Evolutionary conservation across 2,329 filamentous ascomycete species (phyloP).

Genomic region (Pseudogymnoascus sp.): DNA sequence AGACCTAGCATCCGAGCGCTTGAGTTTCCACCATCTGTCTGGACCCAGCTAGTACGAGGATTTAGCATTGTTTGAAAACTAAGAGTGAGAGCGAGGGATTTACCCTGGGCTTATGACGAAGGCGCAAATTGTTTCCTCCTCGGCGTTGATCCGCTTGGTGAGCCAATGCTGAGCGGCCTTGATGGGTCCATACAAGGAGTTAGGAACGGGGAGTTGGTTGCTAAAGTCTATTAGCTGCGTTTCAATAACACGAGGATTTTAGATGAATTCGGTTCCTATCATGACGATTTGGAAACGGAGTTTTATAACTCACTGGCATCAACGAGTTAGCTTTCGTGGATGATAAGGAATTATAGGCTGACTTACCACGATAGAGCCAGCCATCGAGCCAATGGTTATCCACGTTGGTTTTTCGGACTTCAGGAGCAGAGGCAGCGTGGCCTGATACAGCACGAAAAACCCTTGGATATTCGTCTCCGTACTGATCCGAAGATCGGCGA

Average conservation of each 20-base stretch:
- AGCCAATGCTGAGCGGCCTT: conserved; percentile 29
- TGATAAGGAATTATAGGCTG: neutral
- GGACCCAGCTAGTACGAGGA: conserved; percentile 17
- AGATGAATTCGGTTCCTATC: neutral
- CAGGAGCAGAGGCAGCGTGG: conserved; percentile 26
- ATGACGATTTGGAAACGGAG: too few relatives aligned
- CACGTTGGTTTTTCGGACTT: conserved; percentile 27
- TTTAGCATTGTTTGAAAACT: neutral
- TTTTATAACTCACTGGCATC: neutral
- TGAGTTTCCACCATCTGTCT: conserved; percentile 22
- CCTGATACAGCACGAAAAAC: conserved; percentile 27
- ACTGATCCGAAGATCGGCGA: conserved; percentile 21
- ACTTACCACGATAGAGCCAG: conserved; percentile 20
- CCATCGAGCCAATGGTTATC: conserved; percentile 26
- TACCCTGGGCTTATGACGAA: conserved; percentile 20
- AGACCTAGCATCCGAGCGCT: conserved; percentile 17
- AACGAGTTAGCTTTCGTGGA: neutral
- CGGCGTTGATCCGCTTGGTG: conserved; percentile 22
- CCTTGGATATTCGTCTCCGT: conserved; percentile 27
- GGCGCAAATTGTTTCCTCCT: conserved; percentile 19
- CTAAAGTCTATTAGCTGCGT: neutral
- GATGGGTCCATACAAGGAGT: conserved; percentile 25
- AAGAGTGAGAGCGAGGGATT: neutral
- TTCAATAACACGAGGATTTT: neutral
- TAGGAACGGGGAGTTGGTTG: conserved; percentile 17